Evolutionary conservation across 495 filamentous ascomycete genomes (phyloP), one percentile per base, ranked within the genome.

Genomic region (Penicillium canariense): DNA sequence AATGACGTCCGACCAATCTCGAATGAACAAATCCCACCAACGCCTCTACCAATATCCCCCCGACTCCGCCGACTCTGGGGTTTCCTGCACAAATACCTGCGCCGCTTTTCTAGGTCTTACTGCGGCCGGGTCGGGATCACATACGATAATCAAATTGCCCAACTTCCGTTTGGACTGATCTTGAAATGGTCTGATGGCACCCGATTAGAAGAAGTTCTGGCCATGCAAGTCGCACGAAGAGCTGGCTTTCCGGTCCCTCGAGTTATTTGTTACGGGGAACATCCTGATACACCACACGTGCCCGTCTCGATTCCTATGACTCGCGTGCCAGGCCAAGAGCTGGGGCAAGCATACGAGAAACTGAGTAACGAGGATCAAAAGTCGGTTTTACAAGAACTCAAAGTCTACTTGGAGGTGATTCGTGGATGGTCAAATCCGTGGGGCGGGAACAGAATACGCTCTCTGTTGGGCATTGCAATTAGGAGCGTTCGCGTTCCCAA

Each of bases 241-340:
- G 63, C 64, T 28, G 61, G 63, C 10, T 53, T 69, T 28, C 65
- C 67, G 52, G 68, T 67, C 30, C 65, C 63, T 35, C 58, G 59
- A 52, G 66, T 70, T 18, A 56, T 72, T 30, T 63, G 60, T 53
- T 73, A 71, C 62, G 68, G 67, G 22, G 67, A 70, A 34, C 68
- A 73, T 61, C 65, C 63, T 34, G 54, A 69, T 52, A 64, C 55
- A 25, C 65, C 67, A 3, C 62, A 69, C 59, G 64, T 65, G 17
- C 65, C 64, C 23, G 45, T 75, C 28, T 69, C 68, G 46, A 71
- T 73, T 40, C 44, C 68, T 9, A 71, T 72, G 63, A 73, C 68
- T 45, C 65, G 67, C 11, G 17, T 73, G 20, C 67, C 68, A 17
- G 63, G 65, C 17, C 48, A 52, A 52, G 64, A 66, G 42, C 42